Evolutionary conservation across 352 stramenopile genomes (phyloP).

Genomic region (Plasmopara viticola): DNA sequence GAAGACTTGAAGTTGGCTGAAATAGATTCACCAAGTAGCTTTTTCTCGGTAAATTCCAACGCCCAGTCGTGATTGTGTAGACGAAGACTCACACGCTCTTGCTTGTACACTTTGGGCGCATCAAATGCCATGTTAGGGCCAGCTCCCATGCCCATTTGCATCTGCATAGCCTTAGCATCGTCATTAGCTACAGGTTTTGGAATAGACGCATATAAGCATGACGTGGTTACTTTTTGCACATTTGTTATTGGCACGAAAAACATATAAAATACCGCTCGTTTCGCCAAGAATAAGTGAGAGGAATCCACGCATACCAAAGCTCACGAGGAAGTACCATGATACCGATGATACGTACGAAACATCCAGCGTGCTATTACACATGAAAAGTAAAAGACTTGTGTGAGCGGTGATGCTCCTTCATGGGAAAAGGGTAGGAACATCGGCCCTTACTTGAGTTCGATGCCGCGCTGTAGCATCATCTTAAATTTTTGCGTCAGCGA

Average conservation of each 20-base stretch:
- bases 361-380: conserved; percentile 85
- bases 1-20: conserved; percentile 35
- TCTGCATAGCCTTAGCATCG: conserved; percentile 86
- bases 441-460: conserved; percentile 85
- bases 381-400: background rate
- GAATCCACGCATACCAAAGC: conserved; percentile 97
- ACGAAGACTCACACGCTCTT: conserved; percentile 77
- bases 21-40: conserved; percentile 69
- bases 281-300: conserved; percentile 95
- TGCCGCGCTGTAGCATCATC: conserved; percentile 95
- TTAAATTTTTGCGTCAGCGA: conserved; percentile 97
- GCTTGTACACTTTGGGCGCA: conserved; percentile 85
- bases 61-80: conserved; percentile 80
- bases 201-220: background rate
- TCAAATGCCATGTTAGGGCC: conserved; percentile 86
- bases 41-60: conserved; percentile 79
- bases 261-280: conserved; percentile 46
- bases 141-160: conserved; percentile 90
- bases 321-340: conserved; percentile 99
- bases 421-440: background rate
- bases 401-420: conserved; percentile 1
- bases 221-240: background rate
- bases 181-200: conserved; percentile 52
- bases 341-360: conserved; percentile 97
- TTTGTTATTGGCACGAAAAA: background rate